Evolutionary conservation across 805 yeast species (phyloP), one percentile per base, ranked within the genome.

Genomic region (Wickerhamiella shivajii): DNA sequence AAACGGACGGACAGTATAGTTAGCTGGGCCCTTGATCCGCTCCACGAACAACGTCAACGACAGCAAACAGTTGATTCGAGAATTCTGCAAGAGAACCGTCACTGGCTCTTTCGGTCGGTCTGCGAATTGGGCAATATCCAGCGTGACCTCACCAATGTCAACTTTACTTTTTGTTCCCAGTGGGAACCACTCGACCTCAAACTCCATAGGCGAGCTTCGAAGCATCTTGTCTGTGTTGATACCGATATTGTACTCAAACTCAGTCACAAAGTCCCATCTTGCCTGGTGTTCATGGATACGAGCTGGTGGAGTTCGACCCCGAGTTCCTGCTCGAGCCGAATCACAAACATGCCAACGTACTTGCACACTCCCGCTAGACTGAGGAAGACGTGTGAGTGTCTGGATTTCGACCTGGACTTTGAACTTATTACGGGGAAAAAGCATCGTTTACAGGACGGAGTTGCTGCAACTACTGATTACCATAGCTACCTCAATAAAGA

Each of bases 331-430:
- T 27, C 56, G 44, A 33, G 59, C 30, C 3, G 69, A 58, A 40
- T 77, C 83, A 35, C 64, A 61, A 7, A 79, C 57, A 27, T 60
- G 61, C 67, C 85, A 67, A 38, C 74, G 71, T 13, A 83, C 68
- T 41, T 54, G 72, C 44, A 87, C 72, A 23, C 60, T 50, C 0
- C 93, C 93, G 3, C 72, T 60, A 1, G 76, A 63, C 43, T 79
- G 84, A 2, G 97, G 97, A 18, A 87, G 68, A 47, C 85, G 85
- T n/a, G 75, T 66, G 29, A 87, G 59, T 42, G 80, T 92, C 36
- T 69, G 66, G 30, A 84, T 64, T 12, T 64, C 53, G 18, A 81
- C 55, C 14, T 61, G 52, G 25, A 81, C 61, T 31, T 68, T 58
- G 53, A 80, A 85, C 54, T 71, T 71, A 6, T 81, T 62, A 60